Evolutionary conservation across 768 basidiomycete species (phyloP).

Genomic region (Boletus reticulatus): DNA sequence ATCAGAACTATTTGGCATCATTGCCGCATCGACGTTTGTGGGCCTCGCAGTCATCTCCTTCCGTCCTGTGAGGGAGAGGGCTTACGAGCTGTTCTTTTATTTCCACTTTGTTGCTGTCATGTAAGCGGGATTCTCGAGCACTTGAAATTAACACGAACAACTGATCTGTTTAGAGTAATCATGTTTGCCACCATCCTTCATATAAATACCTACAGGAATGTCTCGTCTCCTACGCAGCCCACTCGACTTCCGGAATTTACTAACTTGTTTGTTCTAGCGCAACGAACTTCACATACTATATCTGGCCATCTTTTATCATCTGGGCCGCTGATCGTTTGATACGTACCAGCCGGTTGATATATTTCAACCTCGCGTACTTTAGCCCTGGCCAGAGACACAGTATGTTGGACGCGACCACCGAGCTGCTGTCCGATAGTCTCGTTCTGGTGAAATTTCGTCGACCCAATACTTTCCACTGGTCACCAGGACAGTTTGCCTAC

Average conservation of each 20-base stretch:
- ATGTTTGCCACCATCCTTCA: constrained; percentile 41
- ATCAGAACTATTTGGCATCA: constrained; percentile 31
- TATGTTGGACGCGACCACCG: constrained; percentile 36
- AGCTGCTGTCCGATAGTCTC: constrained; percentile 41
- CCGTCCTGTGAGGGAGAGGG: constrained; percentile 46
- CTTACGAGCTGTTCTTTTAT: constrained; percentile 51
- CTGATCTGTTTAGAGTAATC: constrained; percentile 28
- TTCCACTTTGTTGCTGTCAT: constrained; percentile 42
- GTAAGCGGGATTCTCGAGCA: constrained; percentile 24
- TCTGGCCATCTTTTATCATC: constrained; percentile 52
- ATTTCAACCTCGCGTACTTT: constrained; percentile 41
- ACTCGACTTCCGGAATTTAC: not conserved
- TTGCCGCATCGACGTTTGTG: constrained; percentile 37
- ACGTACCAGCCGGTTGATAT: constrained; percentile 40
- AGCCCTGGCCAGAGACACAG: constrained; percentile 17
- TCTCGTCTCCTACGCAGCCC: constrained; percentile 22
- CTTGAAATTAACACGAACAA: constrained; percentile 33
- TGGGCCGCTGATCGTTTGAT: constrained; percentile 54
- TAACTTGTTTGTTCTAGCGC: constrained; percentile 16
- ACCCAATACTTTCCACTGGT: constrained; percentile 46
- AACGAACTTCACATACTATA: constrained; percentile 22
- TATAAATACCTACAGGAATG: constrained; percentile 30
- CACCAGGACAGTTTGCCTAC: constrained; percentile 52
- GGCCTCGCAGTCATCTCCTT: constrained; percentile 43
- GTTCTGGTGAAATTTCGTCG: constrained; percentile 44